Base-by-base conservation (phyloP, 305 asterid species). In the Fraxinus baroniana region DNA sequence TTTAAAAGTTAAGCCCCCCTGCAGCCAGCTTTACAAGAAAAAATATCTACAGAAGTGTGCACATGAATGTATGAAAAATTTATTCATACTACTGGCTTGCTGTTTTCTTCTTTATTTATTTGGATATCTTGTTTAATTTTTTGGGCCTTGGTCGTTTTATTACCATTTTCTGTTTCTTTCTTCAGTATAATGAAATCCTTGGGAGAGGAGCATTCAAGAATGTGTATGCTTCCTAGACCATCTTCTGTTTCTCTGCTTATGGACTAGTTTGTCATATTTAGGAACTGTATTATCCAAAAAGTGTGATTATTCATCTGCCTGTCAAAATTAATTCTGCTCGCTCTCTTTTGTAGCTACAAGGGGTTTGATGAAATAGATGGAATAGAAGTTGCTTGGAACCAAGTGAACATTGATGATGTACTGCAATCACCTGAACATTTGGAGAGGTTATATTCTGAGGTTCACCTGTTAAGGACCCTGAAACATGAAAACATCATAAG, bases 201-300 rank as follows among this genome's bases (percentile, higher is more conserved):
- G 97, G 98, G 86, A 91, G 96, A 85, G 97, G 98, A 87, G 97
- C 96, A 85, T 93, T 88, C 94, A 94, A 94, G 93, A 91, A 84
- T 86, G 97, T 93, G 97, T 93, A 93, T 86, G 97, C 82, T 84
- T 88, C 88, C 85, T 84, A 77, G 85, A 83, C 89, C 82, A 70
- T 52, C 64, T 81, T 76, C 70, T 13, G 73, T 26, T 80, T 79
- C 49, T 18, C 37, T 73, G 37, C 81, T 66, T 24, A 3, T 46
- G 1, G 5, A 57, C 7, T 39, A 28, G 78, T 79, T 26, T 76
- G 18, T 12, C 32, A 8, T 70, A 15, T 44, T 46, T 35, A 24
- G 22, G 62, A 17, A 62, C 20, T 72, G 10, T 33, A 6, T 26
- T 3, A 68, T 78, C 39, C 37, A 32, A 33, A 32, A 17, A 73